Conservation (phyloP, 495 filamentous ascomycete genomes). For the Penicillium subrubescens region DNA sequence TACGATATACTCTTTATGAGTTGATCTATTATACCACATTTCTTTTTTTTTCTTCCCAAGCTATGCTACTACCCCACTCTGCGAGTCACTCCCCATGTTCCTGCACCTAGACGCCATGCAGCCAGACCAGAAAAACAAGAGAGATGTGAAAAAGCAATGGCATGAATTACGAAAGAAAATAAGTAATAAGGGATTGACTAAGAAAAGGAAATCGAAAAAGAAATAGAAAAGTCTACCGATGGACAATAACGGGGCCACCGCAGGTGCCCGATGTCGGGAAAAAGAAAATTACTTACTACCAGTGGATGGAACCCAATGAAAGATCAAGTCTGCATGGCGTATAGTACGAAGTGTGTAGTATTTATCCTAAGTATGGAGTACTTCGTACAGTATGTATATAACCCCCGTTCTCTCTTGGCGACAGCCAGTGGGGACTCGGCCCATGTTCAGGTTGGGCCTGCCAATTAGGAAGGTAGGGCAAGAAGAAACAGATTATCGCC, state of each 20-base stretch:
- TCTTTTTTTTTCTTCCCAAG: neutral
- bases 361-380: neutral
- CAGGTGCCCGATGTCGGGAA: conserved; percentile 25
- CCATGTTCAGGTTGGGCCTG: neutral
- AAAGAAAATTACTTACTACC: conserved; percentile 9
- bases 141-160: neutral
- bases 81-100: conserved; percentile 12
- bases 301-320: neutral
- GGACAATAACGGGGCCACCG: neutral
- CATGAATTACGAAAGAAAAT: neutral
- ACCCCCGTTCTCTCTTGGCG: neutral
- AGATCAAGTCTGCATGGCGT: neutral
- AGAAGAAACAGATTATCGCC: neutral
- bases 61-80: neutral
- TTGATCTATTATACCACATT: neutral
- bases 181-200: neutral
- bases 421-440: neutral
- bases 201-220: neutral
- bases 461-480: neutral
- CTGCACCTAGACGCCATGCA: conserved; percentile 13
- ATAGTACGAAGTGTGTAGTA: neutral
- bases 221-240: neutral
- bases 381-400: neutral
- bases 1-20: neutral
- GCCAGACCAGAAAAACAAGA: neutral